Conservation (phyloP, 495 filamentous ascomycete genomes). For the Rusavskia elegans region DNA sequence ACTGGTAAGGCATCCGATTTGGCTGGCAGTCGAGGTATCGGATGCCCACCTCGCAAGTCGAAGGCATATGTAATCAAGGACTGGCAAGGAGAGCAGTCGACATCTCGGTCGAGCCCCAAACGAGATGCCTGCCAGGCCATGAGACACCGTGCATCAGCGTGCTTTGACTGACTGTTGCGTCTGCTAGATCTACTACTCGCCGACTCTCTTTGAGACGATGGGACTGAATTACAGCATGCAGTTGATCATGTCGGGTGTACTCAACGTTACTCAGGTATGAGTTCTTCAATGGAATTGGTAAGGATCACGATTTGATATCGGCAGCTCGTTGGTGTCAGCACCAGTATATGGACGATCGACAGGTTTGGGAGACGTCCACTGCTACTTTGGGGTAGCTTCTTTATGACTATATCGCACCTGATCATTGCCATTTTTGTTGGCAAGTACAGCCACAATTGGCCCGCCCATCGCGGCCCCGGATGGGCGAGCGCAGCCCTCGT, state of each 20-base stretch:
- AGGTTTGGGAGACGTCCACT: slow-evolving; percentile 29
- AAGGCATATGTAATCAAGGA: no score
- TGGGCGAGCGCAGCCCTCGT: slow-evolving; percentile 31
- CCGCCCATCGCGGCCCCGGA: slow-evolving; percentile 25
- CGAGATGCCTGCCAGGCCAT: no score
- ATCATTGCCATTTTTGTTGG: slow-evolving; percentile 35
- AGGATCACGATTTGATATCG: neutral
- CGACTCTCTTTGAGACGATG: slow-evolving; percentile 41
- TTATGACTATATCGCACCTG: slow-evolving; percentile 34
- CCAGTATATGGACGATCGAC: slow-evolving; percentile 35
- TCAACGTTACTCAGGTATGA: slow-evolving; percentile 32
- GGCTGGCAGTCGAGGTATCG: no score
- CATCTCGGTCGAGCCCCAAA: no score
- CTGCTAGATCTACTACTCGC: slow-evolving; percentile 34
- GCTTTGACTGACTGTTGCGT: neutral
- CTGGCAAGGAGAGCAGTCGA: no score
- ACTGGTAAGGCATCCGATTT: no score
- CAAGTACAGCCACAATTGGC: slow-evolving; percentile 27
- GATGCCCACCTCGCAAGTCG: no score
- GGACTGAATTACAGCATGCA: slow-evolving; percentile 39
- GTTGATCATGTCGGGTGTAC: slow-evolving; percentile 41
- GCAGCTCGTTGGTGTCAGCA: slow-evolving; percentile 26
- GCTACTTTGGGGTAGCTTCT: slow-evolving; percentile 26
- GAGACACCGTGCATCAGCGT: neutral
- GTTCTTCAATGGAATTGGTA: neutral